A percentile compares a stretch with the other conserved stretches of the same genome.
Evolutionary conservation across 495 filamentous ascomycete genomes (phyloP).

Genomic region (Lindgomyces ingoldianus): DNA sequence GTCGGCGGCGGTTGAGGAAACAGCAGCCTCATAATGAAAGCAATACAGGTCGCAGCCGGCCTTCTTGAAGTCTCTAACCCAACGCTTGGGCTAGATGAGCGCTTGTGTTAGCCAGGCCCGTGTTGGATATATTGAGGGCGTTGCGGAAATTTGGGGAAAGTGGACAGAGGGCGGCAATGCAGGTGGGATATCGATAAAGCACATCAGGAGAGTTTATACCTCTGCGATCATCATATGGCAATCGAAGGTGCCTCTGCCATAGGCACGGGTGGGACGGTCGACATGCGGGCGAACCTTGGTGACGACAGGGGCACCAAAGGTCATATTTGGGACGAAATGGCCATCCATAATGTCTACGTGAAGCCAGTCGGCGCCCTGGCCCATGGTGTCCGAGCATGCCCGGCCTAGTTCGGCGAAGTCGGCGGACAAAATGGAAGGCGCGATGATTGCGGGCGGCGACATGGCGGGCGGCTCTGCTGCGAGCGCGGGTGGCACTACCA

Average conservation of each 20-base stretch:
- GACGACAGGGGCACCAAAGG: slow-evolving; percentile 91
- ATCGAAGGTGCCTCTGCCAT: slow-evolving; percentile 89
- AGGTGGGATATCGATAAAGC: slow-evolving; percentile 8
- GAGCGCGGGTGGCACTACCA: slow-evolving; percentile 5
- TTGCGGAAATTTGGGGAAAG: slow-evolving; percentile 8
- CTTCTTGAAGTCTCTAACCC: slow-evolving; percentile 90
- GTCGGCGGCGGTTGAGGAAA: slow-evolving; percentile 78
- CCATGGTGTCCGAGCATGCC: slow-evolving; percentile 81
- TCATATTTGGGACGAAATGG: slow-evolving; percentile 98
- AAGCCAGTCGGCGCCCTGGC: slow-evolving; percentile 83
- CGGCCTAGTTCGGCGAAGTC: slow-evolving; percentile 86
- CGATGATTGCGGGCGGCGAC: slow-evolving; percentile 89
- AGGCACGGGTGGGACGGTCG: slow-evolving; percentile 56
- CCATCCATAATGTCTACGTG: slow-evolving; percentile 72
- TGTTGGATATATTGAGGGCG: slow-evolving; percentile 33
- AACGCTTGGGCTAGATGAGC: slow-evolving; percentile 79
- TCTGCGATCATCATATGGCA: slow-evolving; percentile 99
- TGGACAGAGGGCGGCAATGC: slow-evolving; percentile 26
- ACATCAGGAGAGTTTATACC: slow-evolving; percentile 52
- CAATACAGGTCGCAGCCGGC: slow-evolving; percentile 98
- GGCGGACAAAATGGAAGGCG: slow-evolving; percentile 93
- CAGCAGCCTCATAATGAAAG: slow-evolving; percentile 99
- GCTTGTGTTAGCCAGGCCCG: slow-evolving; percentile 13
- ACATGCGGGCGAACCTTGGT: slow-evolving; percentile 88
- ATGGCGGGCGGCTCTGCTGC: slow-evolving; percentile 51